Conservation (phyloP, 2,329 filamentous ascomycete genomes). For the Sodiomyces alkalinus region DNA sequence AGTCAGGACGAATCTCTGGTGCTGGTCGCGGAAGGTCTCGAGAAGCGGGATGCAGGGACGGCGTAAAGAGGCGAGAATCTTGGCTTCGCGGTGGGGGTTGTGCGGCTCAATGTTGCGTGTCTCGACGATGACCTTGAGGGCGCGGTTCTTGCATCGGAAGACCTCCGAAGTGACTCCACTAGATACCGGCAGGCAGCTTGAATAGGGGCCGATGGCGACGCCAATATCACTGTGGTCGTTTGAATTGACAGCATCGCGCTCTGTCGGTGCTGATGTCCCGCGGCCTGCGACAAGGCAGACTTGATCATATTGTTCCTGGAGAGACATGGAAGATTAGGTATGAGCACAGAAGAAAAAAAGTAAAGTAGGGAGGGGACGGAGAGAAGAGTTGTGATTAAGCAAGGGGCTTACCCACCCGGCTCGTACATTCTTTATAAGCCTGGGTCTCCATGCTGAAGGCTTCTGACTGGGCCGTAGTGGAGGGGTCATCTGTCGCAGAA, state of each 20-base stretch:
- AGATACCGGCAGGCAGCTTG: constrained; percentile 37
- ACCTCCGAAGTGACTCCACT: constrained; percentile 70
- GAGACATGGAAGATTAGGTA: neutral
- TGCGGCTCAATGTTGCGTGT: constrained; percentile 64
- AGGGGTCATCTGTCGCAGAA: constrained; percentile 1
- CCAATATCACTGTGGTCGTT: constrained; percentile 14
- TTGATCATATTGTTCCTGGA: constrained; percentile 20
- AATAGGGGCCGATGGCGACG: constrained; percentile 36
- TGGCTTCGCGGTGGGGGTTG: constrained; percentile 64
- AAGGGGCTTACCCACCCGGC: constrained; percentile 3
- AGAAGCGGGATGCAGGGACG: constrained; percentile 50
- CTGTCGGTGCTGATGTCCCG: neutral
- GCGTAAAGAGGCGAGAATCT: constrained; percentile 48
- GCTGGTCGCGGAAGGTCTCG: constrained; percentile 56
- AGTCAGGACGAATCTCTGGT: constrained; percentile 59
- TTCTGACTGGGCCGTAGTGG: constrained; percentile 6
- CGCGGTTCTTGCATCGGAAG: constrained; percentile 50
- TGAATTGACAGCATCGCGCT: too few species aligned
- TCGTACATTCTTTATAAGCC: constrained; percentile 6
- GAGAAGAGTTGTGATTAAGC: too few species aligned
- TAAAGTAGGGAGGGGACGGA: too few species aligned
- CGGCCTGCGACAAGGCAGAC: constrained; percentile 17
- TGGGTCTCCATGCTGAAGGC: constrained; percentile 8
- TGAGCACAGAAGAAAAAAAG: neutral
- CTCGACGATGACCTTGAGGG: constrained; percentile 75